Conservation (phyloP, 129 eudicot genomes). For the Chrysanthemum makinoi region DNA sequence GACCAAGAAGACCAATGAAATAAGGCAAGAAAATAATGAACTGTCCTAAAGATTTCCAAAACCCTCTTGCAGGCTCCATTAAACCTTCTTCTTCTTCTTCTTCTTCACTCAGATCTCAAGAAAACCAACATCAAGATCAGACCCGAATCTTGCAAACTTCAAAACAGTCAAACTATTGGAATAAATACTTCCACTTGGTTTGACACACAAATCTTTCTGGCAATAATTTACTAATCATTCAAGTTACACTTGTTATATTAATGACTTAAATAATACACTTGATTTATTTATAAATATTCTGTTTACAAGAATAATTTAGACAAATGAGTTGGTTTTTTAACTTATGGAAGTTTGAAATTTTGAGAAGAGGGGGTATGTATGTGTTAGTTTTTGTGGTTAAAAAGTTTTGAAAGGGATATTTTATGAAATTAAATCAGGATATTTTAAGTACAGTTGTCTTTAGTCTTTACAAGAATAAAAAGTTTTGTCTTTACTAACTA, state of each 20-base stretch:
- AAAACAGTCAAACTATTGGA: neutral
- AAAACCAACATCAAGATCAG: conserved; percentile 24
- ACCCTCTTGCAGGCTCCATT: conserved; percentile 82
- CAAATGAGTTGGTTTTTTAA: conserved; percentile 25
- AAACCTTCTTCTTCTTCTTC: conserved; percentile 22
- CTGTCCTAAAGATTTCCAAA: conserved; percentile 58
- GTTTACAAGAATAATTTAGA: neutral
- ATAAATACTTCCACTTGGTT: neutral
- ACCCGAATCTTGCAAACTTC: conserved; percentile 19
- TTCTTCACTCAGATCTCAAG: conserved; percentile 30
- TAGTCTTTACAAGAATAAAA: too few species aligned
- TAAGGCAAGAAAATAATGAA: conserved; percentile 83
- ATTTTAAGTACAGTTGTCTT: neutral
- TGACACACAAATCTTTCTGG: conserved; percentile 31
- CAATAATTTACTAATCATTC: conserved; percentile 27
- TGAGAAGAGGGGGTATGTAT: neutral
- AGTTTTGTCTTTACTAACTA: too few species aligned
- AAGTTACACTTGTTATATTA: conserved; percentile 5
- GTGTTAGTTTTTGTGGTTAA: conserved; percentile 20
- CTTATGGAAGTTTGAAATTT: conserved; percentile 7
- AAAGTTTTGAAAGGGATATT: neutral
- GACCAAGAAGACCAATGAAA: conserved; percentile 79
- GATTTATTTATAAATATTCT: conserved; percentile 11
- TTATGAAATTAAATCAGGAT: conserved; percentile 1
- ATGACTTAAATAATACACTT: neutral